Base-by-base conservation (phyloP, 2,329 filamentous ascomycete species). In the Colletotrichum higginsianum region DNA sequence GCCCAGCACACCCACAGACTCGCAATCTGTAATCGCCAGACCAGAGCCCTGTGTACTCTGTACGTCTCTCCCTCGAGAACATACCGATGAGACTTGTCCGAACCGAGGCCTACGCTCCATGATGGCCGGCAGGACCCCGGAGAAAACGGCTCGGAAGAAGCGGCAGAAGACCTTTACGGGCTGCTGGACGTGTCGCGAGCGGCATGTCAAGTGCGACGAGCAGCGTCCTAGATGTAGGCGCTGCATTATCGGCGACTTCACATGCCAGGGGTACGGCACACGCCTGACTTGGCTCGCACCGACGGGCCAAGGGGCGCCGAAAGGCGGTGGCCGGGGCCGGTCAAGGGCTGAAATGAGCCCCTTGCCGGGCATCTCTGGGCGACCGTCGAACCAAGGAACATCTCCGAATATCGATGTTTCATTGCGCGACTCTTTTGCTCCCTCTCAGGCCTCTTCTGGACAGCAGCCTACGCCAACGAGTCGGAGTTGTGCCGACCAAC, bases 131-230 rank as follows among this genome's bases (percentile, higher is more conserved):
- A 26, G 21, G 16, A 15, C 12, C 13, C 15, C 8, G 15, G 8
- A 46, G 21, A 44, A n/a, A 40, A n/a, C 40, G 15, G 40, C 16
- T 11, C 21, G 40, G 8, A 30, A 23, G 6, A 58, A 46, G 38
- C 66, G 66, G 52, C 42, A 38, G 9, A 79, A 79, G 69, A 77
- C 76, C 3, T 78, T 79, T 64, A 78, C 75, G 3, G 81, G 81
- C 13, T 82, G 81, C 67, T 82, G 80, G 80, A 80, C 80, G 8
- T 82, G 81, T 71, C 80, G 81, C 16, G 68, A 76, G 35, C 76
- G 80, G n/a, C 79, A 80, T 67, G 78, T 82, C 73, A 82, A 81
- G 74, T 68, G 66, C 35, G 80, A 82, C 61, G 80, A 82, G 73
- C 73, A 67, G 52, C 75, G 75, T 18, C 81, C 80, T 1, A 68